A percentile compares a stretch with the other conserved stretches of the same genome.
Conservation (phyloP, 768 basidiomycete genomes). For the Thelephora ganbajun region DNA sequence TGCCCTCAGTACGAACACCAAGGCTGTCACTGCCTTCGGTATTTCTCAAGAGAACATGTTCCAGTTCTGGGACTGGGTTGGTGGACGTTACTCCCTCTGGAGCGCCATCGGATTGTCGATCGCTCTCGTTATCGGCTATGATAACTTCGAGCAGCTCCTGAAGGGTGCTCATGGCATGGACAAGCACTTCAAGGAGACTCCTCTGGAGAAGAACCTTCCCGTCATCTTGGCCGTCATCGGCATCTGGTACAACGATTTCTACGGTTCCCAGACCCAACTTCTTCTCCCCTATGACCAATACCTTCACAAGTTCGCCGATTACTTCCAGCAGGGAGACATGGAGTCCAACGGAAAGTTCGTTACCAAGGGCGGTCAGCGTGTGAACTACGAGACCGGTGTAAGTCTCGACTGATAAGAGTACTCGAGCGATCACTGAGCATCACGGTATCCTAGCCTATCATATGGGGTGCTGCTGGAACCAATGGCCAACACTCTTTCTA, state of each 20-base stretch:
- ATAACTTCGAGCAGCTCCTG: conserved; percentile 84
- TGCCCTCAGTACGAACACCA: conserved; percentile 91
- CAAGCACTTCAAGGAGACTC: conserved; percentile 84
- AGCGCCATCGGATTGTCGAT: conserved; percentile 96
- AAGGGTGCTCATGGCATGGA: conserved; percentile 96
- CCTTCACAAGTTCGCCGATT: conserved; percentile 97
- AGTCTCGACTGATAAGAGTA: conserved; percentile 13
- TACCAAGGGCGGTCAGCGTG: conserved; percentile 86
- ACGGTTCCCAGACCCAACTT: conserved; percentile 89
- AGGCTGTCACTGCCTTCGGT: conserved; percentile 86
- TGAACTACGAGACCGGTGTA: conserved; percentile 94
- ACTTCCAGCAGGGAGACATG: conserved; percentile 99
- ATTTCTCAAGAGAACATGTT: conserved; percentile 93
- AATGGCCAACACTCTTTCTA: conserved; percentile 99
- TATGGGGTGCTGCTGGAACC: conserved; percentile 97
- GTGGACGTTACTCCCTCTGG: conserved; percentile 96
- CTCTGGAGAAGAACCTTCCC: conserved; percentile 82
- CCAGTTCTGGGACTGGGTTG: conserved; percentile 99
- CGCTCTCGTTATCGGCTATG: conserved; percentile 83
- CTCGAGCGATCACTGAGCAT: neutral
- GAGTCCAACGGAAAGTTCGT: conserved; percentile 97
- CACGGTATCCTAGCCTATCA: conserved; percentile 57
- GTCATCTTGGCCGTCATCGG: conserved; percentile 83
- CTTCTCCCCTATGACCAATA: conserved; percentile 98
- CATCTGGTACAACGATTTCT: conserved; percentile 99